Base-by-base conservation (phyloP, 352 stramenopile species). In the Globisporangium cylindrosporum region DNA sequence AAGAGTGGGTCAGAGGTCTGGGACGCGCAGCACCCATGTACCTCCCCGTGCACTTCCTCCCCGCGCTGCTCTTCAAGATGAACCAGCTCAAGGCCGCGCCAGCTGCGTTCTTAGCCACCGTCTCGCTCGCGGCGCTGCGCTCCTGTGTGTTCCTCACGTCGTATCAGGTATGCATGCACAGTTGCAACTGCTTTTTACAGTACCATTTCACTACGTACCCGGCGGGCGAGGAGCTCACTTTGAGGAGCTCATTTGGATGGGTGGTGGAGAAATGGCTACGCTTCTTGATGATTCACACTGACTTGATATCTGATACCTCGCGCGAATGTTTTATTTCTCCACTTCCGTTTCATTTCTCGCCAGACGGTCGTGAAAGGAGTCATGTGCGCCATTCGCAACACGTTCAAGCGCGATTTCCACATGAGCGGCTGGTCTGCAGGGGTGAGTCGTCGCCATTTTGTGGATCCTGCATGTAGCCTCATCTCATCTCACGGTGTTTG, bases 11-110 rank as follows among this genome's bases (percentile, higher is more conserved):
- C 36, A 75, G 76, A 34, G 86, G 84, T 0, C 68, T 95, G 24
- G 81, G 80, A 4, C 80, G 87, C 27, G 82, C 84, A 15, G 71
- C 89, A 64, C 84, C 87, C 64, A 85, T 95, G 60, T 95, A 95
- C 56, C 54, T 92, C 5, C 84, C 87, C 15, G 87, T 95, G 29
- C 87, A 93, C 63, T 84, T 90, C 41, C 75, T 92, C 22, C 85
- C 85, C 1, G 78, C 85, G 18, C 71, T 92, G 49, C 79, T 93
- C 53, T 93, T 93, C 74, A 62, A 62, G 32, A 15, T 62, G 20
- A 62, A 62, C 29, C 56, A 62, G 56, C 36, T 62, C 56, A 36
- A 48, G 32, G 56, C 56, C 9, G 56, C 56, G 5, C 56, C 56
- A 1, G 56, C 56, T 18, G 56, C 32, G 56, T 29, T 62, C 29